Conservation (phyloP, 306 rosid genomes). For the Fagus sylvatica region DNA sequence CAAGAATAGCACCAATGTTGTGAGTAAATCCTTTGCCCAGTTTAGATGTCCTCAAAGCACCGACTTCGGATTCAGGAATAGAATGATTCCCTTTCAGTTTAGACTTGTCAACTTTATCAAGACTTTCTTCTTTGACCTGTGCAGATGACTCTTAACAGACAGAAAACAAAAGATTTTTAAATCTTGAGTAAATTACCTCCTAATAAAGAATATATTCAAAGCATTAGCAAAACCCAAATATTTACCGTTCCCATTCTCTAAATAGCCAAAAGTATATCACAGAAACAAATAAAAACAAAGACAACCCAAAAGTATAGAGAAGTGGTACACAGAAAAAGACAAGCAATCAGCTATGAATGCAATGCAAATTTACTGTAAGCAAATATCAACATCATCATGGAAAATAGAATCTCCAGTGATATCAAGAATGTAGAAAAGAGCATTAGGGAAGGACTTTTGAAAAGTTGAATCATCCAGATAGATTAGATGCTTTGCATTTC, state of each 20-base stretch:
- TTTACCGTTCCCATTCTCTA: background rate
- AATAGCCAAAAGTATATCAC: background rate
- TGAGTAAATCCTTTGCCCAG: slow-evolving; percentile 38
- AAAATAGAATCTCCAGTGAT: background rate
- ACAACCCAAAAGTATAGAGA: background rate
- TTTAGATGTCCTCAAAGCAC: slow-evolving; percentile 39
- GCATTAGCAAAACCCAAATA: background rate
- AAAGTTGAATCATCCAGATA: background rate
- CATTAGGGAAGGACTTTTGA: background rate
- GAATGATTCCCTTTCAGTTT: slow-evolving; percentile 49
- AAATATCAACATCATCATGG: background rate
- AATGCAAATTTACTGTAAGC: background rate
- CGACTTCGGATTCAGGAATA: slow-evolving; percentile 39
- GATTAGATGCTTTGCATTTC: background rate
- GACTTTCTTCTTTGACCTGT: slow-evolving; percentile 48
- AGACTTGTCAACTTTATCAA: slow-evolving; percentile 40
- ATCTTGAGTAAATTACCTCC: slow-evolving; percentile 19
- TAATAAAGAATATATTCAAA: background rate
- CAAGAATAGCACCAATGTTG: slow-evolving; percentile 39
- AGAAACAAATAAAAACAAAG: background rate
- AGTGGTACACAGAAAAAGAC: background rate
- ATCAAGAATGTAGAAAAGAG: background rate
- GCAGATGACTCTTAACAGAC: slow-evolving; percentile 58
- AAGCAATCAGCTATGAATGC: background rate
- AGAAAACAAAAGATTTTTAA: slow-evolving; percentile 26